These are phyloP conservation scores for Chaetomium sp. DNA, from an alignment of 2,329 filamentous ascomycete species.

Conservation along the genomic window DNA sequence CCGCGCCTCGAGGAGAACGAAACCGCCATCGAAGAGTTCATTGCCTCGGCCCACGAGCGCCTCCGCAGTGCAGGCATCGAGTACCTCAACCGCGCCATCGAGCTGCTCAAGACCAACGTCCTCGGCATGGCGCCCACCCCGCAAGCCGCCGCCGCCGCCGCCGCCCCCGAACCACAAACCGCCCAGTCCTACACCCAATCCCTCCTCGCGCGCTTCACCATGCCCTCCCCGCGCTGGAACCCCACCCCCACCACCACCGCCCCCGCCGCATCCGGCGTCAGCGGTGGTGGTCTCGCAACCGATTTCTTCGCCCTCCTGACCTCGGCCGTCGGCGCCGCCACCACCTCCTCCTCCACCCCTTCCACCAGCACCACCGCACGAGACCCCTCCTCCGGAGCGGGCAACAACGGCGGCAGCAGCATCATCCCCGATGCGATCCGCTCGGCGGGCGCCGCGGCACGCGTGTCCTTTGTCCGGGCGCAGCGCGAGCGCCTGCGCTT, in stretches of 20 bases:
- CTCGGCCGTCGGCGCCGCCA: conserved; percentile 68
- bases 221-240: conserved; percentile 68
- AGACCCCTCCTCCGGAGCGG: conserved; percentile 28
- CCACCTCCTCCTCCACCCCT: conserved; percentile 56
- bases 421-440: conserved; percentile 72
- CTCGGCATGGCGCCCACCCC: conserved; percentile 70
- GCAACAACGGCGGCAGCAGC: conserved; percentile 35
- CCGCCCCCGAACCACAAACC: conserved; percentile 43
- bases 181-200: conserved; percentile 72
- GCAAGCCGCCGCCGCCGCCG: conserved; percentile 38
- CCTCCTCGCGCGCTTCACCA: conserved; percentile 81
- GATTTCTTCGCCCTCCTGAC: conserved; percentile 81
- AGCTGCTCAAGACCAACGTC: conserved; percentile 72
- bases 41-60: conserved; percentile 76
- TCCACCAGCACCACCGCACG: conserved; percentile 17
- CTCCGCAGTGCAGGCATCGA: conserved; percentile 75
- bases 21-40: conserved; percentile 84
- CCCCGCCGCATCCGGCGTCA: background rate
- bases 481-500: conserved; percentile 77
- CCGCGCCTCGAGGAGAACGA: conserved; percentile 90
- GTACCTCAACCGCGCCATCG: conserved; percentile 72
- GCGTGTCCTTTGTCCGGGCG: conserved; percentile 73
- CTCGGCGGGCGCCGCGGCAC: conserved; percentile 57
- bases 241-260: conserved; percentile 39
- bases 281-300: conserved; percentile 32